Evolutionary conservation across 495 filamentous ascomycete species (phyloP).

Genomic region (Viridothelium virens): DNA sequence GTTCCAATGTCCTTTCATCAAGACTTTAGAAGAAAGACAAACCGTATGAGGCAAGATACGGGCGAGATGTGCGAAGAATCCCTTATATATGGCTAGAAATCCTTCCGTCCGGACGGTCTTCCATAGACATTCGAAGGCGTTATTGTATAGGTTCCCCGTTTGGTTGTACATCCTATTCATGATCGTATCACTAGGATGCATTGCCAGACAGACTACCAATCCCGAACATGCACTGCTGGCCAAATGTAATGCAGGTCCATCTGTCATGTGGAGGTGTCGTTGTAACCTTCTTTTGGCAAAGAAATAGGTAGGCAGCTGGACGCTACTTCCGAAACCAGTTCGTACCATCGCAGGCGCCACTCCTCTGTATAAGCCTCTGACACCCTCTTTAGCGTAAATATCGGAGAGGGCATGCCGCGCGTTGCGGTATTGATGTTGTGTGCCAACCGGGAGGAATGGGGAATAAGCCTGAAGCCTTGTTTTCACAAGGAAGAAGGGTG

Average conservation of each 20-base stretch:
- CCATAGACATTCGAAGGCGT: slow-evolving; percentile 82
- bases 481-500: slow-evolving; percentile 98
- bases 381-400: slow-evolving; percentile 70
- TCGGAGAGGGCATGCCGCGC: slow-evolving; percentile 71
- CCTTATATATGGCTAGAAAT: slow-evolving; percentile 92
- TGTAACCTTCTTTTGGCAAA: slow-evolving; percentile 85
- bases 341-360: slow-evolving; percentile 93
- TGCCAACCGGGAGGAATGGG: slow-evolving; percentile 89
- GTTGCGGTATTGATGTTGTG: slow-evolving; percentile 86
- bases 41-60: slow-evolving; percentile 90
- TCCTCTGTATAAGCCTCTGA: slow-evolving; percentile 77
- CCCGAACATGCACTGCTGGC: slow-evolving; percentile 83
- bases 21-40: slow-evolving; percentile 23
- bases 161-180: slow-evolving; percentile 99
- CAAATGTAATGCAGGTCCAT: slow-evolving; percentile 83
- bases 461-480: slow-evolving; percentile 92
- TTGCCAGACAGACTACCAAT: slow-evolving; percentile 93
- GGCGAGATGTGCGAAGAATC: slow-evolving; percentile 89
- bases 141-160: slow-evolving; percentile 88
- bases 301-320: slow-evolving; percentile 97
- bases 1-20: neutral
- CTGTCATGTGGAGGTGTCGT: slow-evolving; percentile 75
- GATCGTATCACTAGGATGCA: slow-evolving; percentile 98
- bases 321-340: slow-evolving; percentile 89
- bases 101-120: slow-evolving; percentile 92